Evolutionary conservation across 768 basidiomycete species (phyloP).

Genomic region (Boletus bicolor): DNA sequence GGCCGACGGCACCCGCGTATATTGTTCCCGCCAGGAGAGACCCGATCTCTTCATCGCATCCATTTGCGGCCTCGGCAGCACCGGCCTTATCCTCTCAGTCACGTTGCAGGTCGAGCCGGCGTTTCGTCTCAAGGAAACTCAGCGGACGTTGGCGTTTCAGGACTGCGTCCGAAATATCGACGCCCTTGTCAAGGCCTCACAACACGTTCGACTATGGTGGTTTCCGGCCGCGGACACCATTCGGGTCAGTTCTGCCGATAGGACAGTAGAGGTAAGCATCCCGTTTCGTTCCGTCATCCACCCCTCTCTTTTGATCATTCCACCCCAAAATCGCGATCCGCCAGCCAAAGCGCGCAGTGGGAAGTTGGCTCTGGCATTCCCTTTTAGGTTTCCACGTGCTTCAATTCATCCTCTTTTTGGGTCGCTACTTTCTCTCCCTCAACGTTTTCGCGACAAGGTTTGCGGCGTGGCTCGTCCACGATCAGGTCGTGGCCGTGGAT

Average conservation of each 20-base stretch:
- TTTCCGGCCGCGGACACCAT: conserved; percentile 76
- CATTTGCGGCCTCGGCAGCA: conserved; percentile 86
- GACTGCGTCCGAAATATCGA: conserved; percentile 59
- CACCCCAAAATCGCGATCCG: neutral
- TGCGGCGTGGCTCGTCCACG: conserved; percentile 64
- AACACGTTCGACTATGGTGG: conserved; percentile 97
- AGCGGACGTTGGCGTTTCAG: conserved; percentile 59
- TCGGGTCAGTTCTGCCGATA: conserved; percentile 68
- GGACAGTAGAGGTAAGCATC: conserved; percentile 73
- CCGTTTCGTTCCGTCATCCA: conserved; percentile 10
- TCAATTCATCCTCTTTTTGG: conserved; percentile 79
- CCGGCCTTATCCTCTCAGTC: conserved; percentile 81
- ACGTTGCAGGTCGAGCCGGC: conserved; percentile 76
- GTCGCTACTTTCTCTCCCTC: conserved; percentile 57
- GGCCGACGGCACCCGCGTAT: conserved; percentile 68
- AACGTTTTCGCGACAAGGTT: conserved; percentile 64
- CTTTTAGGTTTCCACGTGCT: conserved; percentile 78
- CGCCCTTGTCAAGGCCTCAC: conserved; percentile 53
- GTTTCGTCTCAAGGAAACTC: conserved; percentile 76
- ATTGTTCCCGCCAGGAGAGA: conserved; percentile 60
- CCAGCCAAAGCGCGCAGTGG: conserved; percentile 51
- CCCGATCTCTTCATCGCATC: conserved; percentile 85
- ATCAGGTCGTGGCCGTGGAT: conserved; percentile 60
- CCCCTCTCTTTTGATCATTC: conserved; percentile 6
- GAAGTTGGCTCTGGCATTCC: conserved; percentile 65